Evolutionary conservation across 306 rosid genomes (phyloP), one percentile per base, ranked within the genome.

Genomic region (Vicia villosa): DNA sequence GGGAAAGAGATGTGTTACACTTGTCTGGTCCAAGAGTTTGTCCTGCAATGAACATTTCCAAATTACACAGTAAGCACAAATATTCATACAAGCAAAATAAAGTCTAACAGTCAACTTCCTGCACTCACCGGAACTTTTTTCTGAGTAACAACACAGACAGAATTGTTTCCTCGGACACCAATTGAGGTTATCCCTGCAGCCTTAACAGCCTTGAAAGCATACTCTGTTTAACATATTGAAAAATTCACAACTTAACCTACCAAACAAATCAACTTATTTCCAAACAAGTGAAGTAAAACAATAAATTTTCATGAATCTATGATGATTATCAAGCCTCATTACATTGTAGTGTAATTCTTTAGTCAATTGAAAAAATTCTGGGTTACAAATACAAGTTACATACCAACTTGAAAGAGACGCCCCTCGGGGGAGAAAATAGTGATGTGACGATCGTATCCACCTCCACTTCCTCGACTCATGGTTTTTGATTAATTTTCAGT

Each of bases 371-470:
- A 32, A 60, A 34, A 60, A 60, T 34, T 5, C 12, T 36, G 16
- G 11, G 47, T 12, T 61, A 37, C 16, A 36, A 12, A 62, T 37
- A 38, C 32, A 62, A 38, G 6, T 22, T 22, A 41, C 84, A 32
- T 73, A 87, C 92, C 89, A 0, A 81, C 82, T 83, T 85, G 99
- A 63, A 95, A 95, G 41, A 95, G 89, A 66, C 99, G 99, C 4
- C 99, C 99, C 64, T 95, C 99, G 0, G 99, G 99, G 8, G 99
- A 95, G 92, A 94, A 95, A 59, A 95, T 95, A 14, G 99, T 95
- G 77, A 95, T 95, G 76, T 95, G 99, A 46, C 99, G 97, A 54
- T 95, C 97, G 40, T 95, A 95, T 14, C 99, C 97, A 9, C 96
- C 99, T 77, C 99, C 99, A 36, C 99, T 95, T 64, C 97, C 92